phyloP scores from a whole-genome alignment of 495 filamentous ascomycete species.

The Baudoinia panamericana region DNA sequence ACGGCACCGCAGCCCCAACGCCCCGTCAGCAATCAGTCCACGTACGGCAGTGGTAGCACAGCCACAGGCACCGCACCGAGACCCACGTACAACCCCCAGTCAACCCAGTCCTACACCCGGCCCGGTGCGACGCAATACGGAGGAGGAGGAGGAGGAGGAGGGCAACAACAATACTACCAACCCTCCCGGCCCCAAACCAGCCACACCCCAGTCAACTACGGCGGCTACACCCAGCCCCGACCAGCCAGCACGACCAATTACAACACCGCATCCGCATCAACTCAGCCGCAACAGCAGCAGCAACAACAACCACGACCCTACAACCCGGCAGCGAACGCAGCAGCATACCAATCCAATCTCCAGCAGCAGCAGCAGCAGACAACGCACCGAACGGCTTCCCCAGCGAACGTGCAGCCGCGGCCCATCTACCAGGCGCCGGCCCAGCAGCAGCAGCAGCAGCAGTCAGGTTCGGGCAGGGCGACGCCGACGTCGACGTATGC shows the following conservation, averaged over 20 bases:
- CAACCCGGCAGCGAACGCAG: constrained; percentile 8
- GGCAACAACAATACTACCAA: constrained; percentile 23
- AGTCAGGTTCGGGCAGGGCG: constrained; percentile 5
- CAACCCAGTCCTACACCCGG: constrained; percentile 26
- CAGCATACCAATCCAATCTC: constrained; percentile 5
- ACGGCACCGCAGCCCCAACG: constrained; percentile 13
- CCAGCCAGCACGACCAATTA: constrained; percentile 10
- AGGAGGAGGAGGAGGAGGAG: too few relatives aligned
- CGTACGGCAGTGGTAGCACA: constrained; percentile 12
- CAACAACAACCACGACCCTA: constrained; percentile 18
- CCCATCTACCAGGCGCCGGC: constrained; percentile 7
- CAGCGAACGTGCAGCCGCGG: constrained; percentile 8
- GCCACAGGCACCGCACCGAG: neutral
- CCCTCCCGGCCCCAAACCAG: too few relatives aligned
- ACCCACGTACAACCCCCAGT: constrained; percentile 9
- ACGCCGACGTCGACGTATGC: too few relatives aligned
- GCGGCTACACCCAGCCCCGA: constrained; percentile 5
- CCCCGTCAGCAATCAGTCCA: constrained; percentile 11
- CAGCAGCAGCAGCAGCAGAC: constrained; percentile 3
- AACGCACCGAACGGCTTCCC: constrained; percentile 13
- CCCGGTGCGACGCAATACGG: constrained; percentile 11
- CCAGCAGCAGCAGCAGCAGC: constrained; percentile 3
- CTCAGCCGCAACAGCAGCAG: constrained; percentile 13
- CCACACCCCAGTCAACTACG: constrained; percentile 1
- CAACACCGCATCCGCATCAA: constrained; percentile 3